phyloP scores from a whole-genome alignment of 2,329 filamentous ascomycete genomes.

The Clonostachys rosea region DNA sequence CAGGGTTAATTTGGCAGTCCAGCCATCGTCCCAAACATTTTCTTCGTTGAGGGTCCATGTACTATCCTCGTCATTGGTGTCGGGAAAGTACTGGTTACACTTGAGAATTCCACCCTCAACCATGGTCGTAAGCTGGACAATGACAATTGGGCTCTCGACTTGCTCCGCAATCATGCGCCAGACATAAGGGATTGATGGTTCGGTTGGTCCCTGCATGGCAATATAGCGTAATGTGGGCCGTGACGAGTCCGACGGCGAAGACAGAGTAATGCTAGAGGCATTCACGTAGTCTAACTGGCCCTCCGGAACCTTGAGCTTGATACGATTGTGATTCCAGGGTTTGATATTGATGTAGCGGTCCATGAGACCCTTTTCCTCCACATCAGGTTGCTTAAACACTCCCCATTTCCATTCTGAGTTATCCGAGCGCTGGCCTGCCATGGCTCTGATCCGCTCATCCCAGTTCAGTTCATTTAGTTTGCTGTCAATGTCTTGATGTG shows the following conservation, averaged over 20 bases:
- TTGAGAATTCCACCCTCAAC: slow-evolving; percentile 75
- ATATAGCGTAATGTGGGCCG: slow-evolving; percentile 63
- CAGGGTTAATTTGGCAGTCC: slow-evolving; percentile 65
- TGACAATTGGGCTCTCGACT: slow-evolving; percentile 64
- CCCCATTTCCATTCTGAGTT: slow-evolving; percentile 24
- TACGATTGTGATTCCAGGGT: slow-evolving; percentile 81
- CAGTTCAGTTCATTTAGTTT: slow-evolving; percentile 50
- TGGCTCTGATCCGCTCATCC: slow-evolving; percentile 44
- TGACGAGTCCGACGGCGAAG: slow-evolving; percentile 30
- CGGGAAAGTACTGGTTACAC: slow-evolving; percentile 85
- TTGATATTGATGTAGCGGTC: slow-evolving; percentile 91
- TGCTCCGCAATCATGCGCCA: slow-evolving; percentile 96
- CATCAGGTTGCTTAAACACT: slow-evolving; percentile 24
- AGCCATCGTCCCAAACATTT: slow-evolving; percentile 61
- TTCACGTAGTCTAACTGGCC: slow-evolving; percentile 77
- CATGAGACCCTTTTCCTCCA: slow-evolving; percentile 29
- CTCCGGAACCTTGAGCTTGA: slow-evolving; percentile 74
- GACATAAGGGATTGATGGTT: slow-evolving; percentile 70
- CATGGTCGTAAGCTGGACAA: slow-evolving; percentile 93
- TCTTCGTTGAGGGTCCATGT: slow-evolving; percentile 53
- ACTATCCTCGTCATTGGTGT: slow-evolving; percentile 39
- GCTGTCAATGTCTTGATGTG: slow-evolving; percentile 34
- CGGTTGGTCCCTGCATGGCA: slow-evolving; percentile 88
- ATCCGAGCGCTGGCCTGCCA: slow-evolving; percentile 23
- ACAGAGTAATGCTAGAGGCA: slow-evolving; percentile 65